Base-by-base conservation (phyloP, 179 eudicot genomes). In the Silene noctiflora region DNA sequence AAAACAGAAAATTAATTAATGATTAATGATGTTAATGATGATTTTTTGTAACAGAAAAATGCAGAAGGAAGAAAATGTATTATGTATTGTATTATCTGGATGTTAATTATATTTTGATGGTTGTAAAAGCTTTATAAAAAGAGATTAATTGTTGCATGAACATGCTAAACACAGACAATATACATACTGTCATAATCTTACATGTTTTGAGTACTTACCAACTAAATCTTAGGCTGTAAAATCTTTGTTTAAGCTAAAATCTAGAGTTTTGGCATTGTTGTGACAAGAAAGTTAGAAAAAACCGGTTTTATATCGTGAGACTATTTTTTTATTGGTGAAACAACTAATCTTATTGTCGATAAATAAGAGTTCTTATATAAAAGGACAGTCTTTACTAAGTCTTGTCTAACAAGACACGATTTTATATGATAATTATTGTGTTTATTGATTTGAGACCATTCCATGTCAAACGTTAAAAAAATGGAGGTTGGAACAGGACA, bases 151-250 rank as follows among this genome's bases (percentile, higher is more conserved):
- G n/a, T 51, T 51, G 5, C 6, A 16, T 11, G 16, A 51, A 51
- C 13, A 14, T 61, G 20, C 3, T 20, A 19, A 64, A 25, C 48
- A 31, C 31, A 17, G 22, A 17, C 70, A 66, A 66, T 29, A 16
- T 66, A 31, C 22, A 66, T 44, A 35, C 48, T 67, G 71, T 67
- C 71, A 21, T 35, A 67, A 67, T 39, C 48, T 67, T 39, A 39
- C 25, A 33, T 17, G 11, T n/a, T 66, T 10, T 67, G 8, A 19
- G n/a, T 67, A 9, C 12, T 65, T 0, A 7, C 11, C 24, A 17
- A 35, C 70, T 67, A 31, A 67, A 31, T 7, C 19, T 35, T 13
- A n/a, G 44, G 70, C 44, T 67, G 48, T 35, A 31, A 33, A 67
- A 4, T 66, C 44, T n/a, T n/a, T n/a, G n/a, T n/a, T n/a, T n/a